phyloP scores from a whole-genome alignment of 2,329 filamentous ascomycete genomes.

The Rhynchosporium agropyri region DNA sequence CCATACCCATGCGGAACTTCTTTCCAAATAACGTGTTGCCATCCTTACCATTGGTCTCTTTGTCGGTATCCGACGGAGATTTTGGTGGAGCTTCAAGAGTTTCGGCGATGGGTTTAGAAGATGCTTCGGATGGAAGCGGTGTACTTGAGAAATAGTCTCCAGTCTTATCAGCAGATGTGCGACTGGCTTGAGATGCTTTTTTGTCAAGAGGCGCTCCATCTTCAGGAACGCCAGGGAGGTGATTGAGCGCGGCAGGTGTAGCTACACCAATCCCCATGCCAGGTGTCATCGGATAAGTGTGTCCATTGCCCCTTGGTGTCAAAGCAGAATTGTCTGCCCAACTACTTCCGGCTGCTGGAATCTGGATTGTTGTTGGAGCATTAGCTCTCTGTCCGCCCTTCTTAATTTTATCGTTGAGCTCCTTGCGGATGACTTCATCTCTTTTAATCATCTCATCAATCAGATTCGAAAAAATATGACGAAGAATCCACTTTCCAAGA shows the following conservation, averaged over 20 bases:
- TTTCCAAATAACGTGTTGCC: constrained; percentile 72
- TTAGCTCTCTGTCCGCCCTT: constrained; percentile 60
- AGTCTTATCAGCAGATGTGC: constrained; percentile 61
- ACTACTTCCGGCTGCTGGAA: constrained; percentile 48
- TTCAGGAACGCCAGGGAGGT: constrained; percentile 53
- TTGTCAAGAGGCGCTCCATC: constrained; percentile 56
- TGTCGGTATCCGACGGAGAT: constrained; percentile 57
- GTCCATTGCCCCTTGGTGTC: constrained; percentile 67
- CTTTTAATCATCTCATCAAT: constrained; percentile 88
- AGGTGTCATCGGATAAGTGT: constrained; percentile 67
- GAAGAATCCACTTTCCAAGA: constrained; percentile 92
- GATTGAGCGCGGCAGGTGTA: constrained; percentile 56
- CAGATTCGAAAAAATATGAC: constrained; percentile 86
- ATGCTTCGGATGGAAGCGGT: constrained; percentile 51
- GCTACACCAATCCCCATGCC: constrained; percentile 78
- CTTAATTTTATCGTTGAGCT: constrained; percentile 64
- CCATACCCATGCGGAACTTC: constrained; percentile 70
- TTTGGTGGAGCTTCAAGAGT: constrained; percentile 48
- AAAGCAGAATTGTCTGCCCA: constrained; percentile 48
- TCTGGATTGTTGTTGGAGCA: constrained; percentile 62
- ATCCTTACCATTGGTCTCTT: constrained; percentile 65
- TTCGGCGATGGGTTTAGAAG: constrained; percentile 48
- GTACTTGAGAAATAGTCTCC: constrained; percentile 78
- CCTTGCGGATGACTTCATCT: constrained; percentile 73
- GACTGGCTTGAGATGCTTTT: constrained; percentile 57